Evolutionary conservation across 768 basidiomycete genomes (phyloP), one percentile per base, ranked within the genome.

Genomic region (Chalciporus pseudorubinellus): DNA sequence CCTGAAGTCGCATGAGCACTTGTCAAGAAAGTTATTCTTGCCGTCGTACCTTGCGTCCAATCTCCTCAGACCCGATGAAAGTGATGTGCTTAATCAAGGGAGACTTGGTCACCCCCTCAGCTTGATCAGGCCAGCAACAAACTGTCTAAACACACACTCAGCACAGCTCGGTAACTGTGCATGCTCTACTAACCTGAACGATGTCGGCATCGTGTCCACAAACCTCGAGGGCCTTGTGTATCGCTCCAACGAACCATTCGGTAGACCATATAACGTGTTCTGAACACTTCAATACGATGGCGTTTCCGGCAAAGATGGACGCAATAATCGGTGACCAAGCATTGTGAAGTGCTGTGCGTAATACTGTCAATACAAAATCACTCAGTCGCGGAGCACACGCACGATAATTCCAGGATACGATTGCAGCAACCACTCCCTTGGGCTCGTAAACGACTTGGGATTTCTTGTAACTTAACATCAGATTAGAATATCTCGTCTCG

Each of bases 401-500:
- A 93, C 92, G 91, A 66, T 94, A 94, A 60, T 93, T 94, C 92
- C 94, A 98, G 0, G 92, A 95, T 4, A 98, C 93, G 51, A 95
- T 87, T 3, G 85, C 97, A 40, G 89, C 85, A 13, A 97, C 90
- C 1, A 95, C 89, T 21, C 97, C 97, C 19, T 93, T 78, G 18
- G 95, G 95, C 57, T 97, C 92, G 63, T 91, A 95, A 60, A 89
- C 69, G 20, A 95, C 84, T 62, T 84, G 76, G 1, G 87, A 84
- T 36, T 75, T 80, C 71, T 93, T 94, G 73, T 93, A 89, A 39
- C 71, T 77, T 55, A 92, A 71, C 68, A 91, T 75, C 38, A 86
- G 69, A 62, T 85, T 87, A 28, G 77, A 75, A 33, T 76, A 75
- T 58, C 97, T 77, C 11, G 76, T 78, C 59, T 93, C 85, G 0